A percentile compares a stretch with the other conserved stretches of the same genome.
Conservation (phyloP, 192 early-diverging fungal genomes). For the Chytriomyces confervae region DNA sequence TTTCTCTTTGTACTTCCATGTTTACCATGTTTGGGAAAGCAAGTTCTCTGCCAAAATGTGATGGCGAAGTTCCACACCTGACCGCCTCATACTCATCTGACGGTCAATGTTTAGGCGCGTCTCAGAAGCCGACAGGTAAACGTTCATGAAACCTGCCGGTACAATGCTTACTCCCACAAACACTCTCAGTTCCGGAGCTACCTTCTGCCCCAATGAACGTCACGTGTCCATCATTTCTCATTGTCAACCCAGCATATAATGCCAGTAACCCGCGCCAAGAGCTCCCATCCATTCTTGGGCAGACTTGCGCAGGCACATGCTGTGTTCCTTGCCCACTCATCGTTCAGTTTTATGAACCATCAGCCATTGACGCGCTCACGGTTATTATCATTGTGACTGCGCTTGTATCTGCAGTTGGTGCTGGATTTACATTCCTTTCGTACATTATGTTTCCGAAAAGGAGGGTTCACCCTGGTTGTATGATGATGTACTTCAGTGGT, state of each 20-base stretch:
- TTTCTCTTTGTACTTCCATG: neutral
- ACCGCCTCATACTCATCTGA: slow-evolving; percentile 2
- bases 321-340: slow-evolving; percentile 18
- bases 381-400: neutral
- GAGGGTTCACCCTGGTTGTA: slow-evolving; percentile 6
- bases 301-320: neutral
- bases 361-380: neutral
- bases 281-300: neutral
- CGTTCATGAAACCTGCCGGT: neutral
- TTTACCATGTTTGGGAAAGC: slow-evolving; percentile 22
- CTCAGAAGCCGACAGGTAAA: neutral
- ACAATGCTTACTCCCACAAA: neutral
- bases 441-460: slow-evolving; percentile 20
- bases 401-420: neutral
- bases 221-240: slow-evolving; percentile 9
- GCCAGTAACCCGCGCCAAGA: neutral
- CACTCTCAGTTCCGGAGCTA: neutral
- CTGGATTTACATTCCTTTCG: slow-evolving; percentile 10
- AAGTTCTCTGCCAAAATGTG: slow-evolving; percentile 6
- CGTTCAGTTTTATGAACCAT: slow-evolving; percentile 18
- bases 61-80: neutral
- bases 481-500: neutral
- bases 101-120: slow-evolving; percentile 1
- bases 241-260: slow-evolving; percentile 4
- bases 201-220: neutral